Conservation (phyloP, 2,329 filamentous ascomycete genomes). For the Aplosporella prunicola region DNA sequence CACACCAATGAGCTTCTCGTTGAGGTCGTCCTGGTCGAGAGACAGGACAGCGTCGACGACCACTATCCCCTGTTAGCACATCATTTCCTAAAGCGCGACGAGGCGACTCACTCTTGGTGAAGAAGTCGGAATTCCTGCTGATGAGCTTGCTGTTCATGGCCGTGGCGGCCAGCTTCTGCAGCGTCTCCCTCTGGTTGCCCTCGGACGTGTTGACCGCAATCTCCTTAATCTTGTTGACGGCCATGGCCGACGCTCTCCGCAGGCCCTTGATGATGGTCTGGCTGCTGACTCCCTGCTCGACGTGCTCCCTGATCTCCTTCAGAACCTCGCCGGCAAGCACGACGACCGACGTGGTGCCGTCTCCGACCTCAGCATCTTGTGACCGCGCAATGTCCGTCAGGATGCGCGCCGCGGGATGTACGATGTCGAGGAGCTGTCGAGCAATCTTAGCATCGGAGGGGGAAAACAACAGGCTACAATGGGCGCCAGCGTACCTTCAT, state of each 20-base stretch:
- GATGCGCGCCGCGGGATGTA: constrained; percentile 93
- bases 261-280: constrained; percentile 97
- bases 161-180: constrained; percentile 81
- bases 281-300: constrained; percentile 93
- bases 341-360: constrained; percentile 95
- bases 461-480: neutral
- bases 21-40: constrained; percentile 91
- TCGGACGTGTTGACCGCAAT: constrained; percentile 82
- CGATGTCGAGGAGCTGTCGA: constrained; percentile 84
- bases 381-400: constrained; percentile 97
- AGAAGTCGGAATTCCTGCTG: constrained; percentile 92
- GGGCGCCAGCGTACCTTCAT: constrained; percentile 65
- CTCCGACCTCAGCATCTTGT: constrained; percentile 97
- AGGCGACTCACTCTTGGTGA: constrained; percentile 75
- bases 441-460: neutral
- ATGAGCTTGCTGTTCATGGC: constrained; percentile 99
- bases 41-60: constrained; percentile 94
- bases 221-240: constrained; percentile 98
- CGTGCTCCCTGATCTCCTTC: constrained; percentile 91
- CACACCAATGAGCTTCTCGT: constrained; percentile 95
- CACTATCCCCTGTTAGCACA: constrained; percentile 49
- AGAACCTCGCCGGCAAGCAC: constrained; percentile 95
- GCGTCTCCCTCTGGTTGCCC: constrained; percentile 74
- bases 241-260: constrained; percentile 76
- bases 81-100: constrained; percentile 11